Conservation (phyloP, 2,329 filamentous ascomycete genomes). For the Aspergillus sp. region DNA sequence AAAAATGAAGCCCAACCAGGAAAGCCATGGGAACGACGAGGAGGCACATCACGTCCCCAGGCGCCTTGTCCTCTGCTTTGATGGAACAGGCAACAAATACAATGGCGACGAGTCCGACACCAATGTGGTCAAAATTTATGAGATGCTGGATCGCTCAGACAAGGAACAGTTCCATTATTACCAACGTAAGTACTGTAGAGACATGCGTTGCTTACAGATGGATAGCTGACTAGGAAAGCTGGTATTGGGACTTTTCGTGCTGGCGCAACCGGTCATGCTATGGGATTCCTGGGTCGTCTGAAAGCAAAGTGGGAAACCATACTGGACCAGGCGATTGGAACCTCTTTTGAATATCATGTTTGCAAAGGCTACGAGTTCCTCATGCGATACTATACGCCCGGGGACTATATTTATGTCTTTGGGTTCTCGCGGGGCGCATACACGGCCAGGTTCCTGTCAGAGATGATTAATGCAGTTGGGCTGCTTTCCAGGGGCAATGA, state of each 20-base stretch:
- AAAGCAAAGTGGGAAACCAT: too few species aligned
- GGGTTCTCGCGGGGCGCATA: constrained; percentile 52
- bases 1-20: too few species aligned
- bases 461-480: constrained; percentile 48
- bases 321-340: constrained; percentile 3
- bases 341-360: constrained; percentile 48
- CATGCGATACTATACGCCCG: constrained; percentile 50
- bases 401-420: constrained; percentile 52
- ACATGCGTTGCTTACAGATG: too few species aligned
- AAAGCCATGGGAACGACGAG: too few species aligned
- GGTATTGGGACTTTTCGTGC: neutral
- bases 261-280: too few species aligned
- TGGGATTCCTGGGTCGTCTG: too few species aligned
- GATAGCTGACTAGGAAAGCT: too few species aligned
- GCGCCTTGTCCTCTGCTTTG: constrained; percentile 4
- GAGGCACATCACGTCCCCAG: too few species aligned
- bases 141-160: constrained; percentile 33
- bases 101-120: constrained; percentile 42
- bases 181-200: neutral
- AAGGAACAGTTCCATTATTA: constrained; percentile 4
- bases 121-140: constrained; percentile 48
- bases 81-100: constrained; percentile 25
- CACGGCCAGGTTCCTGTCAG: constrained; percentile 50
- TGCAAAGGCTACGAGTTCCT: constrained; percentile 51
- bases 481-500: constrained; percentile 50